Evolutionary conservation across 176 grass and related monocot genomes (phyloP).

Genomic region (Avena eriantha): DNA sequence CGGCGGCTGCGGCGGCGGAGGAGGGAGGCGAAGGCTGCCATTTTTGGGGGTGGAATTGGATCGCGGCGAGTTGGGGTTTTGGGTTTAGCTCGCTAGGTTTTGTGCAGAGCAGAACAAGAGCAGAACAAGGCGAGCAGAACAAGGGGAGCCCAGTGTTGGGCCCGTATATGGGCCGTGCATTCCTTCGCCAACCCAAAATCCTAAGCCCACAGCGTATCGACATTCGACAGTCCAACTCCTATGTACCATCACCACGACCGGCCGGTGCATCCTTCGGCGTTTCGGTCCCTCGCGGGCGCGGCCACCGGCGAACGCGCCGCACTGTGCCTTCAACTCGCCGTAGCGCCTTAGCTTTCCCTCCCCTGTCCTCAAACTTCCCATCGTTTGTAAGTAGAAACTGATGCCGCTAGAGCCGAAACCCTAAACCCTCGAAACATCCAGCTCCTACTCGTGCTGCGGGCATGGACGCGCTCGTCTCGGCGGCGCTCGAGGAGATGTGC

Average conservation of each 20-base stretch:
- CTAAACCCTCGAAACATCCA: constrained; percentile 10
- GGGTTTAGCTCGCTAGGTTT: constrained; percentile 49
- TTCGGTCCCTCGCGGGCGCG: neutral
- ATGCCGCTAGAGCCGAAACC: constrained; percentile 11
- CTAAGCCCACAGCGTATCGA: neutral
- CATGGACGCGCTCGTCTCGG: constrained; percentile 82
- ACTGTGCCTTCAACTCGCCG: neutral
- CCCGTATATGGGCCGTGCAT: neutral
- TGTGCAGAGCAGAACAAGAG: neutral
- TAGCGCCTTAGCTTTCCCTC: neutral
- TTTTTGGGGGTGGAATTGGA: constrained; percentile 30
- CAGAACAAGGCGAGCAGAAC: too few relatives aligned
- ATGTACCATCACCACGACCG: neutral
- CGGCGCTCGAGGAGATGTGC: constrained; percentile 86
- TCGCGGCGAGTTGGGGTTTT: constrained; percentile 25
- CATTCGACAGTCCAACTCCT: neutral
- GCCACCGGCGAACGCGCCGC: constrained; percentile 31
- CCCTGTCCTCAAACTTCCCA: neutral
- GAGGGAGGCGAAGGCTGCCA: constrained; percentile 47
- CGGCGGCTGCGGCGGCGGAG: constrained; percentile 38
- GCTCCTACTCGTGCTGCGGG: neutral
- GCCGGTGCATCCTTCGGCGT: neutral
- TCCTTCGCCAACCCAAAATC: neutral
- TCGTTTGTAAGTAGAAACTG: neutral
- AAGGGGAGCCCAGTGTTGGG: neutral